Conservation (phyloP, 768 basidiomycete genomes). For the Rhodotorula toruloides region DNA sequence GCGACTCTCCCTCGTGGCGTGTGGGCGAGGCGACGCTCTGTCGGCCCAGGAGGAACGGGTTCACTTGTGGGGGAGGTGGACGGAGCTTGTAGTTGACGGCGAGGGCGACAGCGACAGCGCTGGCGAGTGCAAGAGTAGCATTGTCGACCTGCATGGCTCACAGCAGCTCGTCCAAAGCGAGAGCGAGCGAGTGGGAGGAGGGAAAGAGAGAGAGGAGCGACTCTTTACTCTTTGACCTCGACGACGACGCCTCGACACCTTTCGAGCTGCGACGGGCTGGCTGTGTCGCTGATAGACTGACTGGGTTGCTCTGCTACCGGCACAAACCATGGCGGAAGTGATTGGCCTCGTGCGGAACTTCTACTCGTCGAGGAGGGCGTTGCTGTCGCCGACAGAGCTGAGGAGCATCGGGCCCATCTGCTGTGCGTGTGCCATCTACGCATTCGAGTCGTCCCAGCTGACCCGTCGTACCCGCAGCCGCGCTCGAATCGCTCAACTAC, state of each 20-base stretch:
- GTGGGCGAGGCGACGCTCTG: slow-evolving; percentile 9
- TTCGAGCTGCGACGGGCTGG: neutral
- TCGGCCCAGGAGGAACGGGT: slow-evolving; percentile 37
- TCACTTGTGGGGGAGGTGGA: slow-evolving; percentile 27
- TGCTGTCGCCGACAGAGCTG: slow-evolving; percentile 5
- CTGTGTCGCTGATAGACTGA: neutral
- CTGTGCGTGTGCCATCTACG: neutral
- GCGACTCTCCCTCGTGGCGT: slow-evolving; percentile 18
- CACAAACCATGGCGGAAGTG: neutral
- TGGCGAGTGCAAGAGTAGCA: slow-evolving; percentile 13
- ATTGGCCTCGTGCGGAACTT: slow-evolving; percentile 10
- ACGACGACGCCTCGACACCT: neutral
- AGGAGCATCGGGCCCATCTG: slow-evolving; percentile 21
- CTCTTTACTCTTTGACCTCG: neutral
- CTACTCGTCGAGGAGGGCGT: neutral
- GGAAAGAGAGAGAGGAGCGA: neutral
- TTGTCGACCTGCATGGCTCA: slow-evolving; percentile 4
- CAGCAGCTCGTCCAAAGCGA: neutral
- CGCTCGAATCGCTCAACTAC: slow-evolving; percentile 20
- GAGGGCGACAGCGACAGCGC: slow-evolving; percentile 12
- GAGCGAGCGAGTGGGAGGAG: neutral
- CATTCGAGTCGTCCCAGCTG: too few relatives aligned
- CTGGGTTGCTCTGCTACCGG: too few relatives aligned
- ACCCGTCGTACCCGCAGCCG: slow-evolving; percentile 9
- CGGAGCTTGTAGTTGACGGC: slow-evolving; percentile 4